These are phyloP conservation scores for Apiospora koreana DNA, from an alignment of 2,329 filamentous ascomycete genomes.

Conservation along the genomic window DNA sequence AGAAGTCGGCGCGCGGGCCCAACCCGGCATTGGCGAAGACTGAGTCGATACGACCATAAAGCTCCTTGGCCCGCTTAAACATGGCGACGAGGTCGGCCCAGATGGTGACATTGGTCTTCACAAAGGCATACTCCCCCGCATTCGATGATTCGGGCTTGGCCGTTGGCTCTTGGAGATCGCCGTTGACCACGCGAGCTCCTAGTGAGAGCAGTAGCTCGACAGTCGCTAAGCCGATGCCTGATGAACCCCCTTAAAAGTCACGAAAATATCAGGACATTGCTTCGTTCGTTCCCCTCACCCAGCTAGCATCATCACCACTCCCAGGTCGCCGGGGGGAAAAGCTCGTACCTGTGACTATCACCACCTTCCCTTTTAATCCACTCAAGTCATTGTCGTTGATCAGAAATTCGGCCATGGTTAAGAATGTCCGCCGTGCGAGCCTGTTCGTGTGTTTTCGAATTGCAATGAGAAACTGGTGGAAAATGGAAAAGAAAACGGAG, in stretches of 20 bases:
- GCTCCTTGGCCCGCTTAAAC: slow-evolving; percentile 53
- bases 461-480: background rate
- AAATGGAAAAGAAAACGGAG: background rate
- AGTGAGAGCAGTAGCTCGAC: slow-evolving; percentile 50
- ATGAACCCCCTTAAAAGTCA: slow-evolving; percentile 49
- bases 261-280: slow-evolving; percentile 13
- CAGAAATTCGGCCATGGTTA: slow-evolving; percentile 34
- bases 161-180: slow-evolving; percentile 49
- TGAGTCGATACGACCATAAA: slow-evolving; percentile 75
- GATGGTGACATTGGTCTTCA: slow-evolving; percentile 47
- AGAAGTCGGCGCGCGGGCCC: slow-evolving; percentile 45
- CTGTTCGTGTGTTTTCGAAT: background rate
- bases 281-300: slow-evolving; percentile 8
- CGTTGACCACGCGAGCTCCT: slow-evolving; percentile 56
- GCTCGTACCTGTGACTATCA: slow-evolving; percentile 51
- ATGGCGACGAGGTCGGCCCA: slow-evolving; percentile 52
- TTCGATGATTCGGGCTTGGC: slow-evolving; percentile 18
- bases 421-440: background rate
- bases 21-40: slow-evolving; percentile 71
- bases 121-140: slow-evolving; percentile 37
- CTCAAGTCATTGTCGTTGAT: slow-evolving; percentile 46
- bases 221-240: slow-evolving; percentile 62
- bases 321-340: background rate
- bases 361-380: slow-evolving; percentile 48
- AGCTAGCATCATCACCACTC: background rate